A percentile compares a stretch with the other conserved stretches of the same genome.
Evolutionary conservation across 2,329 filamentous ascomycete genomes (phyloP).

Genomic region (Tolypocladium inflatum): DNA sequence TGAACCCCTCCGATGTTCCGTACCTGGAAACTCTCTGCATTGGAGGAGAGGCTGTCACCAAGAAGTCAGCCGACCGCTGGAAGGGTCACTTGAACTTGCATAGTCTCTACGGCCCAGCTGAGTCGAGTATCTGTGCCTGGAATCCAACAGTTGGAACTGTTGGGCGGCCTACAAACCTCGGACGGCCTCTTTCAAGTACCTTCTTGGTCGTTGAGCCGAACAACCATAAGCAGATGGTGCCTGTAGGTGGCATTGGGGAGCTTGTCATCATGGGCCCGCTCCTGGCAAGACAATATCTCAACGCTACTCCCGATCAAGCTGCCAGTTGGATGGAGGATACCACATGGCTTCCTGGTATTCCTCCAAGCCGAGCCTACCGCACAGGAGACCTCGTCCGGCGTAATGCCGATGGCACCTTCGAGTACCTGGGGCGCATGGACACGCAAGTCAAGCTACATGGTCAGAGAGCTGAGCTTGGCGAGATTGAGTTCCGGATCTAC

Average conservation of each 20-base stretch:
- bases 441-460: constrained; percentile 16
- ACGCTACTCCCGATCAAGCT: not conserved
- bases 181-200: not conserved
- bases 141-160: not conserved
- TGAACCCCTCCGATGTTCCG: not conserved
- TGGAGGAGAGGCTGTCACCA: not conserved
- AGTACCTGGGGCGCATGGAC: constrained; percentile 13
- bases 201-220: not conserved
- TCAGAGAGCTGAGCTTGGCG: constrained; percentile 7
- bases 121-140: not conserved
- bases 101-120: not conserved
- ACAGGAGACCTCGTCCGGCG: constrained; percentile 18
- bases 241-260: not conserved
- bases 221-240: not conserved
- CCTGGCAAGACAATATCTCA: not conserved
- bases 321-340: no score
- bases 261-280: not conserved
- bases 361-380: not conserved
- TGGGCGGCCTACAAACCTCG: not conserved
- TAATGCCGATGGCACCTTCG: constrained; percentile 11
- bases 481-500: not conserved
- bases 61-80: not conserved
- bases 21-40: not conserved
- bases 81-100: not conserved
- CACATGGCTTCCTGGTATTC: not conserved